A percentile compares a stretch with the other conserved stretches of the same genome.
Evolutionary conservation across 75 land plant species (phyloP).

Genomic region (Picea sitchensis): DNA sequence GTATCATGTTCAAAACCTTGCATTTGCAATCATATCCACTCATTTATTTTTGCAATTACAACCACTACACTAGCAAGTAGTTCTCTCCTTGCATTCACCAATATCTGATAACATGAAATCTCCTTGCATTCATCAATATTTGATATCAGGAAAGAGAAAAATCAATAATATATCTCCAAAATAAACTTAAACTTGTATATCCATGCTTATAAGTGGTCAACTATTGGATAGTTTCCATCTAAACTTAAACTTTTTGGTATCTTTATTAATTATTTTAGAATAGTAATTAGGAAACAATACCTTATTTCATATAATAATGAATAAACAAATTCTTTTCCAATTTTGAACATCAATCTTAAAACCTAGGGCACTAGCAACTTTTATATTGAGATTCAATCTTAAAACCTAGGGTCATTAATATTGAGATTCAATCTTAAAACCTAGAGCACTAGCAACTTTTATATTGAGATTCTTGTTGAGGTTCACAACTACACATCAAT

Average conservation of each 20-base stretch:
- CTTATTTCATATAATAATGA: not conserved
- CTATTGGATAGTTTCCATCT: not conserved
- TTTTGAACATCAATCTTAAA: constrained; percentile 41
- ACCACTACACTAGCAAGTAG: too few relatives aligned
- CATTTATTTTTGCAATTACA: too few relatives aligned
- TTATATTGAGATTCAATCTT: constrained; percentile 25
- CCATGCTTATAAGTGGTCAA: not conserved
- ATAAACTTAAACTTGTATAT: not conserved
- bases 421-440: constrained; percentile 31
- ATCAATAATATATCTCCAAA: not conserved
- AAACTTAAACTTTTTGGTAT: not conserved
- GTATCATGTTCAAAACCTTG: too few relatives aligned
- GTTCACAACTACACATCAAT: not conserved
- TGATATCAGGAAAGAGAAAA: not conserved
- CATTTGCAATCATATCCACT: too few relatives aligned
- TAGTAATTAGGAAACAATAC: not conserved
- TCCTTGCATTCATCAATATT: too few relatives aligned
- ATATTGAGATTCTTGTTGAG: constrained; percentile 21
- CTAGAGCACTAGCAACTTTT: constrained; percentile 45
- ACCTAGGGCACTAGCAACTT: constrained; percentile 38
- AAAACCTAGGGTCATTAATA: constrained; percentile 12
- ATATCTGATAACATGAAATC: too few relatives aligned
- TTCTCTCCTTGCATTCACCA: too few relatives aligned
- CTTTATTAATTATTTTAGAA: not conserved
- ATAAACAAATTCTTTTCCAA: constrained; percentile 27